phyloP scores from a whole-genome alignment of 768 basidiomycete species.

The Tricholoma terreum region DNA sequence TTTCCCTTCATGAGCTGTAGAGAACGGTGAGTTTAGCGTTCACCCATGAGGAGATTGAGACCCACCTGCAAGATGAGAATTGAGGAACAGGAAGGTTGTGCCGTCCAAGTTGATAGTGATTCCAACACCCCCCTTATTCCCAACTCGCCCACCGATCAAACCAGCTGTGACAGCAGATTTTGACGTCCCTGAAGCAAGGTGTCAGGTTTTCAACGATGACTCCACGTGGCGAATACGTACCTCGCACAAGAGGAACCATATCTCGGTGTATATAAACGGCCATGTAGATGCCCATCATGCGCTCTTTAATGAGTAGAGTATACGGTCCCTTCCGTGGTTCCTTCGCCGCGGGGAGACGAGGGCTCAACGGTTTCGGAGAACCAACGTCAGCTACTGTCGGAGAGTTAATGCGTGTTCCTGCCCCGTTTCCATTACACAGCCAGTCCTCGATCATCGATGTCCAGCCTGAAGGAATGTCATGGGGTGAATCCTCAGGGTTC shows the following conservation, averaged over 20 bases:
- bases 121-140: slow-evolving; percentile 94
- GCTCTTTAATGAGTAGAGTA: slow-evolving; percentile 80
- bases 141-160: slow-evolving; percentile 84
- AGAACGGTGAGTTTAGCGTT: background rate
- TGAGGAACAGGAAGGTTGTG: slow-evolving; percentile 84
- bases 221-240: slow-evolving; percentile 25
- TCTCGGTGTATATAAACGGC: slow-evolving; percentile 75
- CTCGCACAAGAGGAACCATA: slow-evolving; percentile 58
- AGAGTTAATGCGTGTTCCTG: slow-evolving; percentile 25
- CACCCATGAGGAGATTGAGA: background rate
- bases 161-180: slow-evolving; percentile 86
- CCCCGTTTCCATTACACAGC: slow-evolving; percentile 48
- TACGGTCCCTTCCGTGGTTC: slow-evolving; percentile 69
- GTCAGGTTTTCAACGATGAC: slow-evolving; percentile 7
- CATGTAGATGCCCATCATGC: slow-evolving; percentile 87
- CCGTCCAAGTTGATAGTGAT: slow-evolving; percentile 81
- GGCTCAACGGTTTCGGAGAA: slow-evolving; percentile 39
- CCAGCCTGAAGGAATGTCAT: slow-evolving; percentile 56
- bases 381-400: slow-evolving; percentile 43
- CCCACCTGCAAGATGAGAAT: slow-evolving; percentile 85
- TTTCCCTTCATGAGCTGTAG: slow-evolving; percentile 71
- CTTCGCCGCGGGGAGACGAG: slow-evolving; percentile 36
- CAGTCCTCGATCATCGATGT: slow-evolving; percentile 75
- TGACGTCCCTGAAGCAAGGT: slow-evolving; percentile 51
- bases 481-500: slow-evolving; percentile 32